A percentile compares a stretch with the other conserved stretches of the same genome.
These are phyloP conservation scores for Neofusicoccum cordaticola DNA, from an alignment of 2,329 filamentous ascomycete species.

Conservation along the genomic window DNA sequence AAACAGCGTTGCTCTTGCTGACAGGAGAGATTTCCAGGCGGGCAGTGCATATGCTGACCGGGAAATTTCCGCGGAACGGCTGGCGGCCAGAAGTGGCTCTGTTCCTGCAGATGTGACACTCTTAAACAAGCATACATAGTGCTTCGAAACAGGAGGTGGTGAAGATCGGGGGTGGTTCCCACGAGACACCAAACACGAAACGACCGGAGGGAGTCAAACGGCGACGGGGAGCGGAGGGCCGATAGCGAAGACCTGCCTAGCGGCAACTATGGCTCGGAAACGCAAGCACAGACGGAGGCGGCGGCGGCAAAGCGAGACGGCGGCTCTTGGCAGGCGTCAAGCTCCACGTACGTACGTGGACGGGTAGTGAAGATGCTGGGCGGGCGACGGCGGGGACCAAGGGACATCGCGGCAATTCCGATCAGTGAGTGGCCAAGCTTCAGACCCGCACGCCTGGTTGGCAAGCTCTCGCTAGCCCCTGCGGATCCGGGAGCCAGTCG, in stretches of 20 bases:
- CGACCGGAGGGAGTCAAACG: background rate
- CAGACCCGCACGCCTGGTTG: background rate
- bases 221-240: background rate
- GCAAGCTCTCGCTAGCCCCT: background rate
- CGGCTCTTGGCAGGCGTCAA: background rate
- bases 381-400: too few relatives aligned
- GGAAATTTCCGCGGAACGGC: background rate
- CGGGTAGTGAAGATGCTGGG: background rate
- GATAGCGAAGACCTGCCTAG: background rate
- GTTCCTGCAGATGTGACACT: background rate
- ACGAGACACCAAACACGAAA: background rate
- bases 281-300: background rate
- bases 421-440: background rate
- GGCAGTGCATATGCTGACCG: constrained; percentile 3
- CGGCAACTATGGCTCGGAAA: background rate
- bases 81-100: background rate
- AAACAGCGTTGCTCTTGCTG: background rate
- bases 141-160: background rate
- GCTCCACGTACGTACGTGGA: background rate
- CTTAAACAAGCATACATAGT: background rate
- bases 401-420: background rate
- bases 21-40: background rate
- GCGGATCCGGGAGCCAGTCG: constrained; percentile 10
- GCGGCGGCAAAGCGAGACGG: background rate
- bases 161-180: background rate